Evolutionary conservation across 2,329 filamentous ascomycete genomes (phyloP).

Genomic region (Septoria petroselini): DNA sequence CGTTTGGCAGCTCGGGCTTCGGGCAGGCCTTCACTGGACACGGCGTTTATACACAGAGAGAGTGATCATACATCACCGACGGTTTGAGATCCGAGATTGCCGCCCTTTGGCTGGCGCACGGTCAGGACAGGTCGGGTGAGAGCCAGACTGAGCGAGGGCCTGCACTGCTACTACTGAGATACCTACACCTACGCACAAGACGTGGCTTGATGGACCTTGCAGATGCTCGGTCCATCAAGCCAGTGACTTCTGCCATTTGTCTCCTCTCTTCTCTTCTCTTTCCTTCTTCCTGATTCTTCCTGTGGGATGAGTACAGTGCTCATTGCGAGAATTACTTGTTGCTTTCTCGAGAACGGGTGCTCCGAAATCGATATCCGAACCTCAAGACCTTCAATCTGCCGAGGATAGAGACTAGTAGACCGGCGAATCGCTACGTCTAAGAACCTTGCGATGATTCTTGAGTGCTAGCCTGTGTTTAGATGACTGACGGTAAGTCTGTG

Average conservation of each 20-base stretch:
- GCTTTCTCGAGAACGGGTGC: no score
- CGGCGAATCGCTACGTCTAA: no score
- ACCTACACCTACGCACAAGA: not conserved
- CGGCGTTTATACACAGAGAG: not conserved
- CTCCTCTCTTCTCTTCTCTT: not conserved
- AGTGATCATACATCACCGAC: not conserved
- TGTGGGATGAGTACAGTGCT: no score
- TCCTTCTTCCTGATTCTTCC: not conserved
- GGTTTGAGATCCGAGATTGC: not conserved
- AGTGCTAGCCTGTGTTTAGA: no score
- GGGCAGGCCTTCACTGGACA: conserved; percentile 8
- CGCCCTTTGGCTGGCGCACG: conserved; percentile 3
- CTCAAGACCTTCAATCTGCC: no score
- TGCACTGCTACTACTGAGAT: conserved; percentile 6
- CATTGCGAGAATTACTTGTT: no score
- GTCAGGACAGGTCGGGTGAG: conserved; percentile 8
- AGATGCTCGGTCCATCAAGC: not conserved
- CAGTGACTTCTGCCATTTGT: not conserved
- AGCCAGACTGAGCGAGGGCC: conserved; percentile 7
- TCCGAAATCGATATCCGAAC: no score
- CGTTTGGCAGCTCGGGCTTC: conserved; percentile 11
- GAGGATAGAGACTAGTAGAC: no score
- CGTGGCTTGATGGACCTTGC: not conserved
- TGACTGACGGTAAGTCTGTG: no score
- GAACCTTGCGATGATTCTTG: no score